Percentiles rank a stretch among this genome's conserved stretches.
These are phyloP conservation scores for Cladophialophora psammophila DNA, from an alignment of 2,329 filamentous ascomycete species.

Conservation along the genomic window DNA sequence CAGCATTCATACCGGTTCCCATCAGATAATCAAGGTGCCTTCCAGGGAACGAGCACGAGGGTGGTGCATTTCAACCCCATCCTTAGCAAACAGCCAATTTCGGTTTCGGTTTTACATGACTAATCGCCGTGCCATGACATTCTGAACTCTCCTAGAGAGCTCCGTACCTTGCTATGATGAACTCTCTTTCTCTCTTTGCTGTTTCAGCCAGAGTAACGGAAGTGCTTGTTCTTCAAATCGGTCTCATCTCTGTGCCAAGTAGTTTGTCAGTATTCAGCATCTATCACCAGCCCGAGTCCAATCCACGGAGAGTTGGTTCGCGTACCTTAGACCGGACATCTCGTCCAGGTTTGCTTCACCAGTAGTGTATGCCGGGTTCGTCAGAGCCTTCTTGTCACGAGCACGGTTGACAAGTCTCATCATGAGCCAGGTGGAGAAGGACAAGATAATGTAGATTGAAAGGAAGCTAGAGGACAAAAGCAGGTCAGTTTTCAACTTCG, in stretches of 20 bases:
- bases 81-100: no score
- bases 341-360: conserved; percentile 16
- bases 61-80: no score
- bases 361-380: conserved; percentile 18
- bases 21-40: background rate
- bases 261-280: no score
- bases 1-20: background rate
- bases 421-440: conserved; percentile 15
- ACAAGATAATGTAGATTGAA: conserved; percentile 13
- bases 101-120: no score
- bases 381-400: conserved; percentile 19
- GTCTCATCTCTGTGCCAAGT: conserved; percentile 9
- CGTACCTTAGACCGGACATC: conserved; percentile 22
- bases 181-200: no score
- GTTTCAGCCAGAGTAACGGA: conserved; percentile 19
- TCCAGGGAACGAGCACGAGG: no score
- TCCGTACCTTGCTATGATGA: background rate
- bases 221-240: conserved; percentile 23
- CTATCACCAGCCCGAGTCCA: background rate
- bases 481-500: conserved; percentile 3
- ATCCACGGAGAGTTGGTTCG: background rate
- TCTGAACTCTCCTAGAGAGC: no score
- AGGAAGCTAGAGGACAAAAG: conserved; percentile 11
- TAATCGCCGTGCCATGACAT: no score
- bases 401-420: conserved; percentile 14